Base-by-base conservation (phyloP, 371 early-diverging fungal species). In the Mucor racemosus region DNA sequence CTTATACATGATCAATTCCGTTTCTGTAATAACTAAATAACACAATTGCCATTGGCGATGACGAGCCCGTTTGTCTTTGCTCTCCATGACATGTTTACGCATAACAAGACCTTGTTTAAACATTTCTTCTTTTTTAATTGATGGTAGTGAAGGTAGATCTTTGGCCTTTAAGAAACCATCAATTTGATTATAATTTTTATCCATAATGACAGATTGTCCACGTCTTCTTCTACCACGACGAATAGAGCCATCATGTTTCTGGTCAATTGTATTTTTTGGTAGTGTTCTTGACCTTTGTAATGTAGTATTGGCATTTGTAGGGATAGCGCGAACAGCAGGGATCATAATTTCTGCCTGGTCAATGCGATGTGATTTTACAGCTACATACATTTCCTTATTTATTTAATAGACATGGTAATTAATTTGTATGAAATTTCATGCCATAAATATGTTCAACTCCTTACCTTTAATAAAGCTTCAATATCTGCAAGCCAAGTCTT, bases 41-140 rank as follows among this genome's bases (percentile, higher is more conserved):
- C 75, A 77, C 6, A 69, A 58, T 15, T 77, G 75, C 77, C 77
- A 77, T 55, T 66, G 70, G 21, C 77, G 67, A 13, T 70, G 46
- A 26, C 66, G 62, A 8, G 77, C 75, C 8, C 72, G 69, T 42
- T 70, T 72, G 31, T 66, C 67, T 13, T 60, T 44, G 3, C 56
- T 54, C 39, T 75, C 75, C 73, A 77, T 63, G 7, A 77, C 67
- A 48, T 77, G 77, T 39, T 77, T 77, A 7, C 73, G 72, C 69
- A 75, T 77, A 0, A 77, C 71, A 14, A 75, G 46, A 0, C 75
- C 77, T 53, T 77, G 73, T 40, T 63, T 62, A 10, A 41, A 65
- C 31, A 60, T 11, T 13, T 60, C 44, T 34, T 60, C 44, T 33
- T 42, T 33, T n/a, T 34, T 40, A 7, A 26, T 4, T 3, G 5